A percentile compares a stretch with the other conserved stretches of the same genome.
Evolutionary conservation across 2,329 filamentous ascomycete species (phyloP).

Genomic region (Raffaelea albimanens): DNA sequence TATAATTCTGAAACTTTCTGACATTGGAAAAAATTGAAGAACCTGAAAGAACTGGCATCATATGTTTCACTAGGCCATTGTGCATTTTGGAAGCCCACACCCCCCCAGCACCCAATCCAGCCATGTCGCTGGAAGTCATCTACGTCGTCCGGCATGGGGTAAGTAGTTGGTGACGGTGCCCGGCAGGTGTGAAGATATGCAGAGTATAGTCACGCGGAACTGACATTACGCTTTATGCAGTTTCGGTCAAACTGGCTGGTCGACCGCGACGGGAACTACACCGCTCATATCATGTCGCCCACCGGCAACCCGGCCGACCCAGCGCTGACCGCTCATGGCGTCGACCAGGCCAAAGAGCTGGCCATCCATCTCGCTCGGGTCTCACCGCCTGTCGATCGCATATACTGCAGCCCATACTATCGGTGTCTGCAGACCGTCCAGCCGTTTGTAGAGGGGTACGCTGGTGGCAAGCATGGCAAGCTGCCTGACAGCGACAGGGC

Average conservation of each 20-base stretch:
- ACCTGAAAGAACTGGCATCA: no score
- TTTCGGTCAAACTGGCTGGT: constrained; percentile 89
- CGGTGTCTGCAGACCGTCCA: constrained; percentile 76
- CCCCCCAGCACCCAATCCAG: neutral
- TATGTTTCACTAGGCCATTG: no score
- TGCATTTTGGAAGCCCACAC: no score
- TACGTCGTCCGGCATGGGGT: constrained; percentile 70
- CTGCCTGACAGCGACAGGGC: neutral
- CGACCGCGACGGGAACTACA: constrained; percentile 69
- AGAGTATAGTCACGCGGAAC: neutral
- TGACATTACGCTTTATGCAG: constrained; percentile 33
- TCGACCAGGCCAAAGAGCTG: constrained; percentile 72
- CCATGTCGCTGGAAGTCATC: constrained; percentile 62
- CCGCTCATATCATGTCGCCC: constrained; percentile 62
- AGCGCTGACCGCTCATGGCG: constrained; percentile 76
- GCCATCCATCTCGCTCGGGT: constrained; percentile 51
- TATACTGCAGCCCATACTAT: constrained; percentile 84
- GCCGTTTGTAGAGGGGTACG: no score
- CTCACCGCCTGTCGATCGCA: constrained; percentile 57
- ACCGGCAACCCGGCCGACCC: constrained; percentile 86
- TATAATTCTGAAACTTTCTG: no score
- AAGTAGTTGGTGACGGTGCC: constrained; percentile 34
- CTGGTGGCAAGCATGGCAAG: no score
- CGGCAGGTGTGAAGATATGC: neutral
- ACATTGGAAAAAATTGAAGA: no score